Percentiles rank a stretch among this genome's conserved stretches.
Conservation (phyloP, 768 basidiomycete genomes). For the Hericium coralloides region DNA sequence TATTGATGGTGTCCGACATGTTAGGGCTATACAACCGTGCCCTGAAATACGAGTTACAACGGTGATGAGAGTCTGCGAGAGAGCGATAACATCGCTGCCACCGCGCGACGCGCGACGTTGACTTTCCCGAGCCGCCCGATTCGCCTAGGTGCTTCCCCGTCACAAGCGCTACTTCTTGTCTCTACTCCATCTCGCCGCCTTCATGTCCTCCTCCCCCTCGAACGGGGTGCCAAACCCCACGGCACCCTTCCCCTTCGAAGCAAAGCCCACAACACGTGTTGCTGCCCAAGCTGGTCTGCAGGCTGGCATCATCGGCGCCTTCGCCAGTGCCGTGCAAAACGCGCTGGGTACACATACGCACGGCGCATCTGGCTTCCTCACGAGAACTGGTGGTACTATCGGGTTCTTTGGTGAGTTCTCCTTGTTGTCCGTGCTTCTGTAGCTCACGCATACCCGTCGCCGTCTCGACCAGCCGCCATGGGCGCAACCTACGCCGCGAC, state of each 20-base stretch:
- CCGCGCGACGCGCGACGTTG: neutral
- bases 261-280: conserved; percentile 46
- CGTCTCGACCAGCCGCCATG: conserved; percentile 60
- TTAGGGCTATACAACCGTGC: neutral
- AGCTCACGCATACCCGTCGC: neutral
- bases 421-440: neutral
- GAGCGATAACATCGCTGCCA: neutral
- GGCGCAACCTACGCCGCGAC: conserved; percentile 80
- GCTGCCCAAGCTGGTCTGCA: conserved; percentile 55
- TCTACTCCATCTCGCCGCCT: conserved; percentile 4
- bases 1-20: neutral
- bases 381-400: conserved; percentile 82
- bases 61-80: neutral
- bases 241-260: conserved; percentile 27
- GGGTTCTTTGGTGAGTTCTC: conserved; percentile 69
- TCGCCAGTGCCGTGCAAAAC: conserved; percentile 72
- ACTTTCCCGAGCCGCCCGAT: neutral
- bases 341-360: conserved; percentile 66
- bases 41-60: neutral
- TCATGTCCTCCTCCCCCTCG: conserved; percentile 3
- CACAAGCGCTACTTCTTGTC: neutral
- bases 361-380: conserved; percentile 81
- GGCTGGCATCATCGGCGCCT: conserved; percentile 53
- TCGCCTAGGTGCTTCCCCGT: neutral
- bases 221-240: neutral